These are phyloP conservation scores for Agrocybe chaxingu DNA, from an alignment of 768 basidiomycete genomes.

Conservation along the genomic window DNA sequence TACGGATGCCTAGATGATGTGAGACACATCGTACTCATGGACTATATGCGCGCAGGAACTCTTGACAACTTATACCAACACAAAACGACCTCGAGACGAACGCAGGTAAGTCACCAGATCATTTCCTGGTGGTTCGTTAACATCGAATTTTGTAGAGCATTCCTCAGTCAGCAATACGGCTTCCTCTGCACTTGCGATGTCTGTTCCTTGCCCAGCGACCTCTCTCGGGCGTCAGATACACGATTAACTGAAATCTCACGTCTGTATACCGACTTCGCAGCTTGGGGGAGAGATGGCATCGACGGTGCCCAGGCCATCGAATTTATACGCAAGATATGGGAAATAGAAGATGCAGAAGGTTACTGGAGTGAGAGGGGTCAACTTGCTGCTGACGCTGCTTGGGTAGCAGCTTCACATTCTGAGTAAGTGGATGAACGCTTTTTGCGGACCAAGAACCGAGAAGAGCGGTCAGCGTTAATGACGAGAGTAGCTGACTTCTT, in stretches of 20 bases:
- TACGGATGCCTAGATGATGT: constrained; percentile 17
- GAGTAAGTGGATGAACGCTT: constrained; percentile 42
- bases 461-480: neutral
- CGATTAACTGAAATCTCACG: constrained; percentile 44
- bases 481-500: neutral
- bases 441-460: neutral
- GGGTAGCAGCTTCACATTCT: constrained; percentile 58
- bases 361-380: constrained; percentile 66
- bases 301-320: constrained; percentile 48
- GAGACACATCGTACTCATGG: neutral
- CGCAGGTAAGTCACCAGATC: constrained; percentile 39
- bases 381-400: constrained; percentile 58
- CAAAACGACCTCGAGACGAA: constrained; percentile 48
- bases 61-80: constrained; percentile 58
- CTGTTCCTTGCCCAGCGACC: constrained; percentile 49
- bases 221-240: constrained; percentile 49
- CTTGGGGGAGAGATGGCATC: constrained; percentile 46
- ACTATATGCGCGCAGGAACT: constrained; percentile 42
- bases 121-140: neutral
- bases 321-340: constrained; percentile 50
- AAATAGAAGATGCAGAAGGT: constrained; percentile 55
- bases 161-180: constrained; percentile 47
- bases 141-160: constrained; percentile 33
- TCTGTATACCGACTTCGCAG: constrained; percentile 40
- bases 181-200: constrained; percentile 58